Percentiles rank a stretch among this genome's conserved stretches.
Evolutionary conservation across 495 filamentous ascomycete genomes (phyloP).

Genomic region (Neohortaea acidophila): DNA sequence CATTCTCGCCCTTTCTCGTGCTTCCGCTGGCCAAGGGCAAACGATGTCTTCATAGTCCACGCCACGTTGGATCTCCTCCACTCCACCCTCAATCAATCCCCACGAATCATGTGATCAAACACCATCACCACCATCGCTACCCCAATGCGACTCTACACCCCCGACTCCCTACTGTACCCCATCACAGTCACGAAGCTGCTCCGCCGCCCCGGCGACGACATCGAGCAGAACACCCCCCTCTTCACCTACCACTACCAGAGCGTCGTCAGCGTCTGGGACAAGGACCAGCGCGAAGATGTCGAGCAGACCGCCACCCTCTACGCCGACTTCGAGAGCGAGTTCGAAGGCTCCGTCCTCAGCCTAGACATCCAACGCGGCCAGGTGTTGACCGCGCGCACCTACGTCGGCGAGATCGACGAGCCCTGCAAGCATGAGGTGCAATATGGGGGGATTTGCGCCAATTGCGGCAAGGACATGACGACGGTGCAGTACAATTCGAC

Average conservation of each 20-base stretch:
- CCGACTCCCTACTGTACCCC: constrained; percentile 65
- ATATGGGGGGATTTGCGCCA: constrained; percentile 73
- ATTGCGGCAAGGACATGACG: constrained; percentile 97
- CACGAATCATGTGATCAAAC: constrained; percentile 10
- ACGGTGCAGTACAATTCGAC: constrained; percentile 48
- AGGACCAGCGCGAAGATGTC: constrained; percentile 42
- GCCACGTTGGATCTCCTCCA: no score
- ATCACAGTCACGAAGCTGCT: constrained; percentile 84
- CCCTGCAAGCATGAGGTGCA: constrained; percentile 83
- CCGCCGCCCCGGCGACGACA: constrained; percentile 54
- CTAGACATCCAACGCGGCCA: constrained; percentile 66
- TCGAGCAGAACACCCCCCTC: constrained; percentile 59
- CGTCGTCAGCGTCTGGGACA: constrained; percentile 56
- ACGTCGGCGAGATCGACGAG: constrained; percentile 70
- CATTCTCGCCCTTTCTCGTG: no score
- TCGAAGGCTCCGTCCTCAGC: constrained; percentile 57
- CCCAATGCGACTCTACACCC: constrained; percentile 35
- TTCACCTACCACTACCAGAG: constrained; percentile 76
- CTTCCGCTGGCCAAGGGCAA: no score
- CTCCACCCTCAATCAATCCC: no score
- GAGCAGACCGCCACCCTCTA: constrained; percentile 57
- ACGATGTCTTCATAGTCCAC: no score
- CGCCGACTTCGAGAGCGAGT: constrained; percentile 63
- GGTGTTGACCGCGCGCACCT: constrained; percentile 37
- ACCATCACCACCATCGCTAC: constrained; percentile 1